Evolutionary conservation across 345 rosid genomes (phyloP).

Genomic region (Eucalyptus tenuipes): DNA sequence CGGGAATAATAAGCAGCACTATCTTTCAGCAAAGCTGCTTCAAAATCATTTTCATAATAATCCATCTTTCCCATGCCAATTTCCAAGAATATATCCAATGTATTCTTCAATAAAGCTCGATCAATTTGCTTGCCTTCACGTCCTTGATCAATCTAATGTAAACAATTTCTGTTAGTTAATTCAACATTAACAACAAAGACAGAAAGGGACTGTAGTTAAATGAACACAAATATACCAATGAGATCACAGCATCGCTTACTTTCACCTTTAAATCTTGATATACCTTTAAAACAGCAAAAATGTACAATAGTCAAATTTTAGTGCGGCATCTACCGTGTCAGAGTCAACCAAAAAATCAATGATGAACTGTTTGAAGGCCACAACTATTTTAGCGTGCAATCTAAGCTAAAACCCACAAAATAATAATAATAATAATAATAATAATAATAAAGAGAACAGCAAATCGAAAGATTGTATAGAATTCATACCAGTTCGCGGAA

Average conservation of each 20-base stretch:
- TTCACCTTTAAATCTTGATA: conserved; percentile 22
- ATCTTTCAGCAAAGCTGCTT: conserved; percentile 53
- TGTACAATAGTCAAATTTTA: not conserved
- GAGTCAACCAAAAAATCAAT: not conserved
- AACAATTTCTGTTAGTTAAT: not conserved
- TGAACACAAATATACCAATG: conserved; percentile 20
- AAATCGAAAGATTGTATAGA: too few relatives aligned
- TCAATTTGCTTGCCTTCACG: conserved; percentile 90
- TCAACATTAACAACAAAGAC: not conserved
- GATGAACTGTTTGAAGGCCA: not conserved
- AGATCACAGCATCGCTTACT: conserved; percentile 40
- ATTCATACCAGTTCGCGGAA: conserved; percentile 34
- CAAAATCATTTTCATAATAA: conserved; percentile 66
- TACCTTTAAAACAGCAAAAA: conserved; percentile 12
- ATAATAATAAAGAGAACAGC: not conserved
- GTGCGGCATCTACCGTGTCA: not conserved
- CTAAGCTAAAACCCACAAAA: not conserved
- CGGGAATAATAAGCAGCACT: conserved; percentile 67
- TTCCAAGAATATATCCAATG: conserved; percentile 66
- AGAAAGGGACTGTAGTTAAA: not conserved
- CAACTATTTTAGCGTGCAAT: not conserved
- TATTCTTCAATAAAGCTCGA: conserved; percentile 62
- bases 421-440: not conserved
- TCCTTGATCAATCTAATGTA: conserved; percentile 64
- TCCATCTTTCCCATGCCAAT: conserved; percentile 65